phyloP scores from a whole-genome alignment of 1,284 basidiomycete genomes.

The Termitomyces sp. region DNA sequence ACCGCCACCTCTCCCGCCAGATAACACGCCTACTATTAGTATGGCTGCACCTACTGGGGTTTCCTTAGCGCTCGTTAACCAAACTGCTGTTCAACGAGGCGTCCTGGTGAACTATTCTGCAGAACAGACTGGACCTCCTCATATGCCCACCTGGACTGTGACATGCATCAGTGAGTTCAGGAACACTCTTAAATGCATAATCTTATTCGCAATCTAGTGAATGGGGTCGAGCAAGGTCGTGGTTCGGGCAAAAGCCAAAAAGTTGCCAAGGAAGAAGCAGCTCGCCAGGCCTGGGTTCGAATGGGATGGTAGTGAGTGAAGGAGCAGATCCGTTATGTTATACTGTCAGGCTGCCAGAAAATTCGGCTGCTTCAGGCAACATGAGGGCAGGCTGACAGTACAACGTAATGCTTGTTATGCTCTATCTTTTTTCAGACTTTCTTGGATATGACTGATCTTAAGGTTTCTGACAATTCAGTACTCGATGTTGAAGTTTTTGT shows the following conservation, averaged over 20 bases:
- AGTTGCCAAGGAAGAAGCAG: constrained; percentile 52
- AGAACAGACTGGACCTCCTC: constrained; percentile 42
- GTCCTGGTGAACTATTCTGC: constrained; percentile 38
- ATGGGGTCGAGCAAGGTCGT: constrained; percentile 36
- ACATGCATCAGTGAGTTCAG: constrained; percentile 40
- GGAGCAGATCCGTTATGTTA: constrained; percentile 9
- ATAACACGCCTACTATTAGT: constrained; percentile 6
- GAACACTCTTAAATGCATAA: background rate
- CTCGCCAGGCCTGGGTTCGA: constrained; percentile 40
- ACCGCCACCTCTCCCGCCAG: constrained; percentile 29
- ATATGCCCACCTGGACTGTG: constrained; percentile 51
- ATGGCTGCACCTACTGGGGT: constrained; percentile 26
- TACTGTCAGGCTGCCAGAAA: constrained; percentile 17
- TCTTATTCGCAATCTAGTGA: constrained; percentile 32
- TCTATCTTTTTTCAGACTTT: constrained; percentile 2
- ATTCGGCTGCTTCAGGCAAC: constrained; percentile 1
- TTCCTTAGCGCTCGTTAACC: constrained; percentile 46
- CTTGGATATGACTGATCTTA: background rate
- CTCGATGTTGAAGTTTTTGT: background rate
- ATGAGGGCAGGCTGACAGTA: constrained; percentile 17
- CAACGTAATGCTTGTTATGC: constrained; percentile 14
- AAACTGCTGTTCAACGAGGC: constrained; percentile 44
- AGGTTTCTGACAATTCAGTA: background rate
- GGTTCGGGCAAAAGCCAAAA: constrained; percentile 50
- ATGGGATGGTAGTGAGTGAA: constrained; percentile 42